These are phyloP conservation scores for Dictyophora rubrovolvata DNA, from an alignment of 768 basidiomycete species.

Conservation along the genomic window DNA sequence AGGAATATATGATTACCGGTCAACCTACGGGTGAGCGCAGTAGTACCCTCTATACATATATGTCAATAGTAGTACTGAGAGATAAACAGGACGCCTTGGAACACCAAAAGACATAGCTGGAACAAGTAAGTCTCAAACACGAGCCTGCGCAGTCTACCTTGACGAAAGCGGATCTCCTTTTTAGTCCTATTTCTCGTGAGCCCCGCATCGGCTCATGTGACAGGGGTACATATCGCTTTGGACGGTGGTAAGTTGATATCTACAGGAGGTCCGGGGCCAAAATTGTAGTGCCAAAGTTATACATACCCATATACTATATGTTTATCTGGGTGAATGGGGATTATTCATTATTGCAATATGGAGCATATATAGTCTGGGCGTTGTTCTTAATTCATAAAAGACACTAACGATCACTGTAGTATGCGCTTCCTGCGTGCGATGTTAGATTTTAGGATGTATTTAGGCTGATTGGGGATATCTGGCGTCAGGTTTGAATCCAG, in stretches of 20 bases:
- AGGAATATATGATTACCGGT: conserved; percentile 31
- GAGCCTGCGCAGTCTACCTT: background rate
- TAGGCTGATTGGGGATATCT: too few species aligned
- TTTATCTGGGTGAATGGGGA: too few species aligned
- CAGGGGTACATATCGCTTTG: conserved; percentile 59
- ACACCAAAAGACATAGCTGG: conserved; percentile 61
- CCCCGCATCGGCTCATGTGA: conserved; percentile 63
- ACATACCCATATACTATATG: too few species aligned
- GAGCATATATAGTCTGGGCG: too few species aligned
- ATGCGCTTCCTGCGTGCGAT: too few species aligned
- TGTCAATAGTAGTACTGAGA: background rate
- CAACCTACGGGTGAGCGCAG: conserved; percentile 57
- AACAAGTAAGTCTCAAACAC: conserved; percentile 27
- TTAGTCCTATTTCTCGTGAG: conserved; percentile 52
- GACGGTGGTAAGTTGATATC: conserved; percentile 44
- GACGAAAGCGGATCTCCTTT: background rate
- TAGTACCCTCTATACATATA: background rate
- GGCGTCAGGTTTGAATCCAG: too few species aligned
- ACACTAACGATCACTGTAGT: too few species aligned
- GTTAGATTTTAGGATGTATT: too few species aligned
- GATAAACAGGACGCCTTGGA: conserved; percentile 51
- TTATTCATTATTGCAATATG: too few species aligned
- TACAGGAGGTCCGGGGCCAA: background rate
- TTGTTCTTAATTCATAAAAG: too few species aligned
- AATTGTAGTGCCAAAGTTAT: too few species aligned